phyloP scores from a whole-genome alignment of 129 eudicot genomes.

The Cynara cardunculus region DNA sequence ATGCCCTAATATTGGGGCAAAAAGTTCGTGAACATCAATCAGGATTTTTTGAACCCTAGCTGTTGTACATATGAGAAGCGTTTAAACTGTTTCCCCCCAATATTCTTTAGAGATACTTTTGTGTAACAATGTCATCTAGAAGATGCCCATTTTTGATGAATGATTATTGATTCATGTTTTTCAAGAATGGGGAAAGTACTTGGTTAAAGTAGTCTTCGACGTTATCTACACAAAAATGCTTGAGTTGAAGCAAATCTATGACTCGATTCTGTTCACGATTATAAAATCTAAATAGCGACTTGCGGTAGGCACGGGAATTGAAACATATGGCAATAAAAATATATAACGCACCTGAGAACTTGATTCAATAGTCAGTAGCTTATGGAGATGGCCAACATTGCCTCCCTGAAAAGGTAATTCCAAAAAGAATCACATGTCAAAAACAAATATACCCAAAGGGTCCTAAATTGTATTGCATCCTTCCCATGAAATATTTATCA shows the following conservation, averaged over 20 bases:
- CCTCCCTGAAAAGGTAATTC: constrained; percentile 70
- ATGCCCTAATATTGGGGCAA: too few species aligned
- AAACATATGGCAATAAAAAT: background rate
- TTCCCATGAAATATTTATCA: constrained; percentile 13
- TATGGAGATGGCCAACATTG: constrained; percentile 96
- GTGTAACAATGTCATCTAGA: too few species aligned
- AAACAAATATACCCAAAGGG: background rate
- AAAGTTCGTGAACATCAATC: too few species aligned
- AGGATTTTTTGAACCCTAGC: too few species aligned
- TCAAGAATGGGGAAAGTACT: too few species aligned
- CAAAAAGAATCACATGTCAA: constrained; percentile 12
- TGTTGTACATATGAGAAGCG: too few species aligned
- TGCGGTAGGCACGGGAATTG: background rate
- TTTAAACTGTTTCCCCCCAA: too few species aligned
- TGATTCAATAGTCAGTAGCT: constrained; percentile 69
- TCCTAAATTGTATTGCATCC: constrained; percentile 8
- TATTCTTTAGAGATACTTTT: too few species aligned
- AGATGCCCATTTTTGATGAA: too few species aligned
- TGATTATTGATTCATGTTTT: too few species aligned
- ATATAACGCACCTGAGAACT: constrained; percentile 77
- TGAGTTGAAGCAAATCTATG: background rate
- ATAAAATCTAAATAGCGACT: background rate
- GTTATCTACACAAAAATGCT: too few species aligned
- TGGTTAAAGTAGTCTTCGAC: too few species aligned
- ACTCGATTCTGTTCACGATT: background rate